Conservation (phyloP, 2,329 filamentous ascomycete species). For the Calonectria leucothoes region DNA sequence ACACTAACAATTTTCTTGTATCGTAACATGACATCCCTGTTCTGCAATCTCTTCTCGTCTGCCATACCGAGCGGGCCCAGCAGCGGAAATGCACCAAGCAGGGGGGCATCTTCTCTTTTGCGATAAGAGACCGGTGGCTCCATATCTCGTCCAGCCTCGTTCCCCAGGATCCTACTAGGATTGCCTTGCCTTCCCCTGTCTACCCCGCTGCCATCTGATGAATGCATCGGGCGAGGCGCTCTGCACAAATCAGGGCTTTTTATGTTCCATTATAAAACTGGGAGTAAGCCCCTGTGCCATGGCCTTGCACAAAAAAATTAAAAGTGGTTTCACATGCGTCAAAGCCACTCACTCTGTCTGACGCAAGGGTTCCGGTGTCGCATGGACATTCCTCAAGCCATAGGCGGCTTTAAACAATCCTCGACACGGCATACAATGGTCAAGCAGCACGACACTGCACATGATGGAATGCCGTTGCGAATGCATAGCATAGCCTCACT, state of each 20-base stretch:
- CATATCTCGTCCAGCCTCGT: conserved; percentile 33
- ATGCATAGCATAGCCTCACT: conserved; percentile 27
- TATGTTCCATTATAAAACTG: neutral
- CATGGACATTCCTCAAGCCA: conserved; percentile 20
- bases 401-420: neutral
- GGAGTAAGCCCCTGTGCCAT: neutral
- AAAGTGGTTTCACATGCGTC: conserved; percentile 13
- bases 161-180: conserved; percentile 33
- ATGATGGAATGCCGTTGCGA: conserved; percentile 28
- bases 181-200: neutral
- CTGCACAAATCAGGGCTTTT: conserved; percentile 4
- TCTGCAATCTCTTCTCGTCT: conserved; percentile 25
- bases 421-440: conserved; percentile 3
- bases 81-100: conserved; percentile 21
- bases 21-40: conserved; percentile 19
- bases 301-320: conserved; percentile 2
- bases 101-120: conserved; percentile 16
- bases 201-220: conserved; percentile 19
- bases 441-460: conserved; percentile 15
- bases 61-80: conserved; percentile 7
- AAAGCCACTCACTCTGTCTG: neutral
- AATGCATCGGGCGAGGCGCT: neutral
- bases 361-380: neutral
- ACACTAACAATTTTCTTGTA: conserved; percentile 51
- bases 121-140: conserved; percentile 26